phyloP scores from a whole-genome alignment of 148 eudicot species.

The Amaranthus hypochondriacus region DNA sequence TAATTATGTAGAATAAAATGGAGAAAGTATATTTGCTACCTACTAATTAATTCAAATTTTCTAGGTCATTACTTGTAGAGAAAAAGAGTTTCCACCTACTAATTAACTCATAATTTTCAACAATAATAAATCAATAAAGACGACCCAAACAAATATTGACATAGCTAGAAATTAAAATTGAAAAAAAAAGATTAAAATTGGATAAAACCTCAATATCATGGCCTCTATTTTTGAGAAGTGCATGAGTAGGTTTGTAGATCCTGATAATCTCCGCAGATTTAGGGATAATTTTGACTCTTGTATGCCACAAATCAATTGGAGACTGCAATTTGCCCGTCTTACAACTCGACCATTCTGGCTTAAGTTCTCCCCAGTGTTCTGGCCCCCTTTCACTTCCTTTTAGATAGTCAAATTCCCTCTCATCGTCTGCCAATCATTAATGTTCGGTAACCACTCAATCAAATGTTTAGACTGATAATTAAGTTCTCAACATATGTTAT shows the following conservation, averaged over 20 bases:
- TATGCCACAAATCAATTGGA: conserved; percentile 46
- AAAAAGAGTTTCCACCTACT: not conserved
- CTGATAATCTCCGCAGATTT: conserved; percentile 14
- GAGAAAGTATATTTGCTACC: no score
- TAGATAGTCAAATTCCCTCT: conserved; percentile 33
- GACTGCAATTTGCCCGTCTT: conserved; percentile 40
- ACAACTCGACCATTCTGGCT: conserved; percentile 43
- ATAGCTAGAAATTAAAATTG: not conserved
- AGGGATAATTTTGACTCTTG: conserved; percentile 21
- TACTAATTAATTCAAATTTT: not conserved
- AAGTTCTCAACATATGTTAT: not conserved
- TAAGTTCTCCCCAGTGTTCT: conserved; percentile 47
- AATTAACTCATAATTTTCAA: not conserved
- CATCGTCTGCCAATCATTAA: conserved; percentile 8
- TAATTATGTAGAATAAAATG: no score
- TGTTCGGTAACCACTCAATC: no score
- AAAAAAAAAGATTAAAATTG: not conserved
- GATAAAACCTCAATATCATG: conserved; percentile 37
- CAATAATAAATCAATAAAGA: not conserved
- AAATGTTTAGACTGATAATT: not conserved
- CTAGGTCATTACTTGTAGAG: not conserved
- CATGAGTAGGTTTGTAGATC: conserved; percentile 32
- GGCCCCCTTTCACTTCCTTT: conserved; percentile 46
- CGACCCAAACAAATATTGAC: not conserved
- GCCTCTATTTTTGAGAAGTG: conserved; percentile 47